Base-by-base conservation (phyloP, 345 rosid species). In the Eucalyptus tenuipes region DNA sequence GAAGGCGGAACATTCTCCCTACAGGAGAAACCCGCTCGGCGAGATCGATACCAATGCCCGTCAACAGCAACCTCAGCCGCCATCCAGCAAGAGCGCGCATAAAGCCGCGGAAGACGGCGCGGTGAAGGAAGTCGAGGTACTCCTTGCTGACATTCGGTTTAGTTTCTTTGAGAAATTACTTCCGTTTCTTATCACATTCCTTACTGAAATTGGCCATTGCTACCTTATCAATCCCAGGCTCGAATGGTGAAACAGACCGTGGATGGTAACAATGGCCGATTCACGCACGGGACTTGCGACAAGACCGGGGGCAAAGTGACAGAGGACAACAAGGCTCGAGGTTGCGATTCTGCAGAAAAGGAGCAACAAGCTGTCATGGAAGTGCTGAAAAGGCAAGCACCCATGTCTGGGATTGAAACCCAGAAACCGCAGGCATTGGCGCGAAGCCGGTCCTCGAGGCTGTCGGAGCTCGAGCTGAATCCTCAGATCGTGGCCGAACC, bases 1-100 rank as follows among this genome's bases (percentile, higher is more conserved):
- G 90, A 97, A 97, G 93, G 96, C 96, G 1, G 99, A 97, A 33
- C 96, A 92, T 40, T 96, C 99, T 2, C 99, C 99, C 11, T 93
- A 90, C 20, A 92, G 97, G 87, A 94, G 98, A 90, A 96, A 95
- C 71, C 99, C 97, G 4, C 87, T 95, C 88, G 89, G 93, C 31
- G 98, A 97, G 89, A 94, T 94, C 42, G 97, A 96, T 71, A 89
- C 95, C 37, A 95, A 95, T 90, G 89, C 87, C 29, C 87, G 44
- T 31, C 61, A 50, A 29, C 87, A 31, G 22, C 50, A 50, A 29
- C 44, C 87, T 85, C 59, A 33, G 59, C 64, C 29, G 29, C 64
- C 16, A 6, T 4, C 86, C 33, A 24, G 33, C 55, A 85, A 85
- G 27, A 90, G 88, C 86, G 90, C 88, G 57, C 91, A 89, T 33